Evolutionary conservation across 2,329 filamentous ascomycete genomes (phyloP), one percentile per base, ranked within the genome.

Genomic region (Diaporthe ilicicola): DNA sequence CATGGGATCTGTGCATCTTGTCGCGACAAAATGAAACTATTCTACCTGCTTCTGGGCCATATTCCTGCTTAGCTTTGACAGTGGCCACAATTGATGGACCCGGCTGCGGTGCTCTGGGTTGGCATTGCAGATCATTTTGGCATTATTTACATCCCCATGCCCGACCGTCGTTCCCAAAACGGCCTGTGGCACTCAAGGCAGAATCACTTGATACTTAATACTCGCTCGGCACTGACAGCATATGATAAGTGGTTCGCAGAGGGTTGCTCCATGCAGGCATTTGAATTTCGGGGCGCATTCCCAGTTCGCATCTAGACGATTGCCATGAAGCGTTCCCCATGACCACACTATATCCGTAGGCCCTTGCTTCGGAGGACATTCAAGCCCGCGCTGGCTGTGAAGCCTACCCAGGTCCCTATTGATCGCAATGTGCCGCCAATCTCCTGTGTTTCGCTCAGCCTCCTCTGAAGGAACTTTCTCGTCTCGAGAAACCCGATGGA

Each of bases 361-460:
- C 95, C 95, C 84, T 95, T 97, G 81, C 94, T 98, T 82, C 95
- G 89, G 75, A 97, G 83, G 65, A 97, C 87, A 78, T 97, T 97
- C 69, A 98, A 82, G 19, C 91, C 87, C 7, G 93, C 93, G 68
- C 89, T 89, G 3, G 91, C 91, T 59, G 94, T 94, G 81, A 97
- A 98, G 7, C 92, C 90, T n/a, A 92, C 81, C 91, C 94, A 98
- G 78, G 94, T 88, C 54, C 90, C 87, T 24, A 95, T 81, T 19
- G 89, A 89, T 15, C 89, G 86, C 27, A 93, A 77, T 13, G 90
- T 86, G 27, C 87, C 85, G 4, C 92, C 91, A 4, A 94, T 74
- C 4, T 84, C 87, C 75, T 88, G 86, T 39, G 89, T 84, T 82
- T 97, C 95, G 71, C 90, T 86, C 69, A 97, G 82, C 73, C 95